These are phyloP conservation scores for Physcomitrellopsis africana DNA, from an alignment of 225 moss, liverwort and hornwort species.

Conservation along the genomic window DNA sequence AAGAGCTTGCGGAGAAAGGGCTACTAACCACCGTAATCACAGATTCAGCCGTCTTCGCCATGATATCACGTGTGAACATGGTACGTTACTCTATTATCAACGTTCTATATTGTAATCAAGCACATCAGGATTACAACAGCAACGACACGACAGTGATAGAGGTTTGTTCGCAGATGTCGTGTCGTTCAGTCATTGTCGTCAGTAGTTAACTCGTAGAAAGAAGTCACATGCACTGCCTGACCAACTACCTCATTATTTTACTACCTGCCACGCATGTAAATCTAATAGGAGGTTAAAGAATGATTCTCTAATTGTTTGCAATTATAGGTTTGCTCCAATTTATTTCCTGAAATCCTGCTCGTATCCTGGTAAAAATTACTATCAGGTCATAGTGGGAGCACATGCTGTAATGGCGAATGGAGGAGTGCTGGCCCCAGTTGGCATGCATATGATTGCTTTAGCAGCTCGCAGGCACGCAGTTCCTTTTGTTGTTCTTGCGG, in stretches of 20 bases:
- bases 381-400: slow-evolving; percentile 91
- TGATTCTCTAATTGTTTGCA: background rate
- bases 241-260: background rate
- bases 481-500: slow-evolving; percentile 98
- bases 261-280: background rate
- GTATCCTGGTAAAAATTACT: slow-evolving; percentile 14
- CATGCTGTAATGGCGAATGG: slow-evolving; percentile 99
- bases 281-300: background rate
- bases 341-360: background rate
- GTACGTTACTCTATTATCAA: slow-evolving; percentile 46
- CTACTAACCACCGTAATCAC: slow-evolving; percentile 95
- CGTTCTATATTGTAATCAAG: background rate
- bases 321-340: background rate
- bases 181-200: background rate
- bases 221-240: background rate
- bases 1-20: slow-evolving; percentile 85
- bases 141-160: slow-evolving; percentile 7
- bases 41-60: slow-evolving; percentile 96
- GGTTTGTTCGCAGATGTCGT: background rate
- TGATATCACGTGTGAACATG: slow-evolving; percentile 99
- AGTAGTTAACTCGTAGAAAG: slow-evolving; percentile 1
- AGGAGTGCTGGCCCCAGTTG: slow-evolving; percentile 97
- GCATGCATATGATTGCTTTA: slow-evolving; percentile 94
- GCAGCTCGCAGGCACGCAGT: slow-evolving; percentile 95
- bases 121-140: background rate